Evolutionary conservation across 306 rosid genomes (phyloP).

Genomic region (Lathyrus sativus): DNA sequence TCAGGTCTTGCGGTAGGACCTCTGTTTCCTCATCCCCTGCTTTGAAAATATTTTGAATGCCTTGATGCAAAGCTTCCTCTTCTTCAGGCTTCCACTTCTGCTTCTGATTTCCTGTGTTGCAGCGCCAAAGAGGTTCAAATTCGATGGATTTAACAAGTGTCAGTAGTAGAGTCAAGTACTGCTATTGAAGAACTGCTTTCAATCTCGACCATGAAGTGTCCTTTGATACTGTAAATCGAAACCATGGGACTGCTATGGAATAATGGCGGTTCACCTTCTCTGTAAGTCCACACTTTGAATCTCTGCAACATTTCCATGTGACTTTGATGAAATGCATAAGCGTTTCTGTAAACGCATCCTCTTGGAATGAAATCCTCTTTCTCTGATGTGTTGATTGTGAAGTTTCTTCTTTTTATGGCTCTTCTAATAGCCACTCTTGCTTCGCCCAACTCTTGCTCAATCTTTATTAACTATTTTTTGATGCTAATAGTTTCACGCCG

Average conservation of each 20-base stretch:
- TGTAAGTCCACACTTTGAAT: conserved; percentile 74
- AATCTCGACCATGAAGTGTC: too few relatives aligned
- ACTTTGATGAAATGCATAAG: conserved; percentile 73
- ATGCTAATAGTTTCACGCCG: not conserved
- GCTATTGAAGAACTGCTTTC: too few relatives aligned
- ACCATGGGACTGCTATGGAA: conserved; percentile 60
- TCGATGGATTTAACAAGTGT: too few relatives aligned
- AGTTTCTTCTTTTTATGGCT: conserved; percentile 46
- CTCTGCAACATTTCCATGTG: conserved; percentile 75
- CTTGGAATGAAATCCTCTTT: conserved; percentile 57
- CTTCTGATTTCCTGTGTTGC: too few relatives aligned
- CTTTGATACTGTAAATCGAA: conserved; percentile 65
- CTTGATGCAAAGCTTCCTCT: too few relatives aligned
- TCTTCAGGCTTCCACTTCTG: too few relatives aligned
- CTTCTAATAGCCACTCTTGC: conserved; percentile 55
- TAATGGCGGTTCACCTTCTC: conserved; percentile 75
- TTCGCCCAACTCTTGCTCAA: conserved; percentile 56
- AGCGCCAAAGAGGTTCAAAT: too few relatives aligned
- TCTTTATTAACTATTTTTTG: conserved; percentile 25
- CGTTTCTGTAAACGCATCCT: conserved; percentile 63
- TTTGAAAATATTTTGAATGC: too few relatives aligned
- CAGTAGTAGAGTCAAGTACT: too few relatives aligned
- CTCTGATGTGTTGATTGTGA: conserved; percentile 46
- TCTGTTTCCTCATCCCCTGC: too few relatives aligned
- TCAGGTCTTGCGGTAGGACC: too few relatives aligned